Conservation (phyloP, 1,139 yeast genomes). For the Blastobotrys illinoisensis region DNA sequence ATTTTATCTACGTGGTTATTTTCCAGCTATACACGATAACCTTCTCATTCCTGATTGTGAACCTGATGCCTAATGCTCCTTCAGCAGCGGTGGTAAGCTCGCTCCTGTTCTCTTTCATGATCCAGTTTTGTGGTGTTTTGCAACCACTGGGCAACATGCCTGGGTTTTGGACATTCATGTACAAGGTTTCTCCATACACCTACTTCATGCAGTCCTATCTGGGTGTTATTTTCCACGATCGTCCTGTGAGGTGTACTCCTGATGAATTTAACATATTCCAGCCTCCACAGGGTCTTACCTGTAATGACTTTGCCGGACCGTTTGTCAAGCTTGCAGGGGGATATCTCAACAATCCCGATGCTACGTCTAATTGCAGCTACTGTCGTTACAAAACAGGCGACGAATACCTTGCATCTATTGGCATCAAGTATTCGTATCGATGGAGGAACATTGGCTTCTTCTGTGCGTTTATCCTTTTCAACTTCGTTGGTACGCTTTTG, state of each 20-base stretch:
- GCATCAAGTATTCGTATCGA: slow-evolving; percentile 42
- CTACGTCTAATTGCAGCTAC: slow-evolving; percentile 50
- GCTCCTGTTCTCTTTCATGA: slow-evolving; percentile 47
- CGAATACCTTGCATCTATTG: slow-evolving; percentile 43
- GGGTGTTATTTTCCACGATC: slow-evolving; percentile 45
- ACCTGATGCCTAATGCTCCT: slow-evolving; percentile 56
- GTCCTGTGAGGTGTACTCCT: slow-evolving; percentile 47
- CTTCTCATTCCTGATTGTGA: slow-evolving; percentile 49
- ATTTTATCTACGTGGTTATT: slow-evolving; percentile 48
- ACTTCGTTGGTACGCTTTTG: slow-evolving; percentile 41
- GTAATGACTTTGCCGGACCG: slow-evolving; percentile 44
- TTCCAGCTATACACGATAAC: slow-evolving; percentile 54
- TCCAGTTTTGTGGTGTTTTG: slow-evolving; percentile 56
- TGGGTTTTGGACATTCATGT: slow-evolving; percentile 63
- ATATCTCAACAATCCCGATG: slow-evolving; percentile 47
- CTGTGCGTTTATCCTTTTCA: slow-evolving; percentile 43
- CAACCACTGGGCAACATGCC: slow-evolving; percentile 55
- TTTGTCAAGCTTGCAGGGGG: slow-evolving; percentile 41
- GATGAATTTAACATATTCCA: slow-evolving; percentile 47
- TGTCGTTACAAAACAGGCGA: slow-evolving; percentile 52
- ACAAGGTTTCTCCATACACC: slow-evolving; percentile 60
- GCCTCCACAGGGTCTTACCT: slow-evolving; percentile 58
- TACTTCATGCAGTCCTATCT: slow-evolving; percentile 56
- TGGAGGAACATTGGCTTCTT: slow-evolving; percentile 57
- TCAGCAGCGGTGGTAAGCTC: slow-evolving; percentile 56